phyloP scores from a whole-genome alignment of 805 yeast genomes.

The Metschnikowia drakensbergensis region DNA sequence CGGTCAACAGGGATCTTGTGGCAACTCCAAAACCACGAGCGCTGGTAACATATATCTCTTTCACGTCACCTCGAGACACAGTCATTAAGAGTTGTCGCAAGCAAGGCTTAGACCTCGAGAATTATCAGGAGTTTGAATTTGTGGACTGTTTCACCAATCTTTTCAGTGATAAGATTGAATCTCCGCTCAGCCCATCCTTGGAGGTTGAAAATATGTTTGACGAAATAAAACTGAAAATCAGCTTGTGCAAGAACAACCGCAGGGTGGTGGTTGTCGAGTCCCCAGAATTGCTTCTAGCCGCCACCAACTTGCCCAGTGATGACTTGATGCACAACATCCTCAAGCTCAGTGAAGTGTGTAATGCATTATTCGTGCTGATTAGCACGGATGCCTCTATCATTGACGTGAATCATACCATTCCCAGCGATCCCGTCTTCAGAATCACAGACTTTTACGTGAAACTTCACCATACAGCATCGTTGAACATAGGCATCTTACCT shows the following conservation, averaged over 20 bases:
- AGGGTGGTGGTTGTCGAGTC: slow-evolving; percentile 42
- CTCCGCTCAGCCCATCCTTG: slow-evolving; percentile 18
- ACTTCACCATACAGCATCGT: slow-evolving; percentile 47
- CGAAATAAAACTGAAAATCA: slow-evolving; percentile 12
- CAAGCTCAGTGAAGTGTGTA: slow-evolving; percentile 29
- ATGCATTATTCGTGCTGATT: slow-evolving; percentile 33
- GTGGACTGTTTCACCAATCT: slow-evolving; percentile 48
- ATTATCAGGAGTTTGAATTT: slow-evolving; percentile 26
- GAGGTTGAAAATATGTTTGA: slow-evolving; percentile 20
- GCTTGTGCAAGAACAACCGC: slow-evolving; percentile 6
- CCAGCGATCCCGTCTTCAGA: slow-evolving; percentile 36
- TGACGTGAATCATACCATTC: slow-evolving; percentile 22
- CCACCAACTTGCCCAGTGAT: slow-evolving; percentile 37
- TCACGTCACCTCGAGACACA: slow-evolving; percentile 29
- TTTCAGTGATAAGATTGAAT: slow-evolving; percentile 31
- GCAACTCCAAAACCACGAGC: slow-evolving; percentile 16
- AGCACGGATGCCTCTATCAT: slow-evolving; percentile 36
- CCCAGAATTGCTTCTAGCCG: slow-evolving; percentile 43
- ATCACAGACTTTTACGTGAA: slow-evolving; percentile 46
- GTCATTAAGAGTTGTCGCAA: slow-evolving; percentile 34
- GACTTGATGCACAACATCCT: slow-evolving; percentile 31
- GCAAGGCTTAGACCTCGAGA: slow-evolving; percentile 35
- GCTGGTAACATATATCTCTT: slow-evolving; percentile 36
- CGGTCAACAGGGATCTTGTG: slow-evolving; percentile 31
- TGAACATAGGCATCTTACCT: slow-evolving; percentile 59